These are phyloP conservation scores for Dipodascus albidus DNA, from an alignment of 805 yeast species.

Conservation along the genomic window DNA sequence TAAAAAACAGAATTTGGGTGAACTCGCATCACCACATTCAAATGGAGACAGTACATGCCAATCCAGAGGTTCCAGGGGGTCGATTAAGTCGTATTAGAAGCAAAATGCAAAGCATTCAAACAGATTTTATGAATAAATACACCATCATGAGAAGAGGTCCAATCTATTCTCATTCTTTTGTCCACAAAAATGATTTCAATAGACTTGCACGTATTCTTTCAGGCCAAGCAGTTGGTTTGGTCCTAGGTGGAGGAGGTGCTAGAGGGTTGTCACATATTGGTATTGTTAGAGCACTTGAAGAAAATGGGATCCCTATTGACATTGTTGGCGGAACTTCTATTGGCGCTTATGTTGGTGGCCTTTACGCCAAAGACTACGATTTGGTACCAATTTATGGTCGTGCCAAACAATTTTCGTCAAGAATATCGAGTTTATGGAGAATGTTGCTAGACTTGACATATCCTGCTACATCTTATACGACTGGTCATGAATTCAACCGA, in stretches of 20 bases:
- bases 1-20: constrained; percentile 80
- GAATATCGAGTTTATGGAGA: constrained; percentile 82
- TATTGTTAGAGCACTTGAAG: constrained; percentile 80
- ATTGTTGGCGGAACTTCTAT: constrained; percentile 93
- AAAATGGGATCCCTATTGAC: constrained; percentile 87
- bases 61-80: constrained; percentile 14
- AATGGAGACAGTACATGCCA: constrained; percentile 28
- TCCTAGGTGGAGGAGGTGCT: constrained; percentile 97
- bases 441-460: constrained; percentile 74
- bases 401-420: constrained; percentile 72
- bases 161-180: constrained; percentile 28
- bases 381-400: constrained; percentile 84
- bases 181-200: constrained; percentile 79
- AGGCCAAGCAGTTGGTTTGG: constrained; percentile 89
- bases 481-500: constrained; percentile 94
- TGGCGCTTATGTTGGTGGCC: constrained; percentile 91
- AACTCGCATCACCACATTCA: constrained; percentile 89
- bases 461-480: constrained; percentile 88
- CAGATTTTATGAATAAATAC: constrained; percentile 22
- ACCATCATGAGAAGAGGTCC: constrained; percentile 12
- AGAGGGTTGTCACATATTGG: constrained; percentile 91
- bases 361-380: constrained; percentile 87
- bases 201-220: constrained; percentile 82
- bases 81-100: constrained; percentile 18
- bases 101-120: constrained; percentile 23